Percentiles rank a stretch among this genome's conserved stretches.
Conservation (phyloP, 2,329 filamentous ascomycete genomes). For the Zymoseptoria crescenta region DNA sequence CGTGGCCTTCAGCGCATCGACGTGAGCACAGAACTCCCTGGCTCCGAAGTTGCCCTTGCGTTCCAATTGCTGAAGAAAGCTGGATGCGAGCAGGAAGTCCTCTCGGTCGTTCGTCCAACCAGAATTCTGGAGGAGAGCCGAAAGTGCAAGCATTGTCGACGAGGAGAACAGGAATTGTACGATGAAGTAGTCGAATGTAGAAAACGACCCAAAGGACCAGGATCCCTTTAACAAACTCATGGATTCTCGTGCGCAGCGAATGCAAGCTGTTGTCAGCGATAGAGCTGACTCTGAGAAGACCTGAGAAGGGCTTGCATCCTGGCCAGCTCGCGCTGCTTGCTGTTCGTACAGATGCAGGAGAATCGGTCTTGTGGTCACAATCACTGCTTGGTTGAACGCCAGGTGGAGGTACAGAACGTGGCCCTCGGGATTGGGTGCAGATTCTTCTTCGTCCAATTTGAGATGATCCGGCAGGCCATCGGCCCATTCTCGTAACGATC, state of each 20-base stretch:
- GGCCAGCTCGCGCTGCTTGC: constrained; percentile 1
- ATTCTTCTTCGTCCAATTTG: constrained; percentile 25
- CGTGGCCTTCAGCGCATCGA: constrained; percentile 26
- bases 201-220: constrained; percentile 43
- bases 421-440: constrained; percentile 11
- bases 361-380: constrained; percentile 29
- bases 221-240: constrained; percentile 36
- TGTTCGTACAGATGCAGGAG: constrained; percentile 27
- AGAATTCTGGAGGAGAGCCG: constrained; percentile 31
- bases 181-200: constrained; percentile 42
- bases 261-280: constrained; percentile 39
- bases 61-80: constrained; percentile 35
- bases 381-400: constrained; percentile 29
- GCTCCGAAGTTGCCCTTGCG: constrained; percentile 37
- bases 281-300: constrained; percentile 25
- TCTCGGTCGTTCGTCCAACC: constrained; percentile 32
- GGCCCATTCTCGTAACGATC: constrained; percentile 32
- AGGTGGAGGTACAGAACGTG: constrained; percentile 31
- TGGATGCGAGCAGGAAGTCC: constrained; percentile 33
- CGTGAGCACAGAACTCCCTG: constrained; percentile 36
- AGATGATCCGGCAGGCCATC: constrained; percentile 29
- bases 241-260: constrained; percentile 40
- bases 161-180: constrained; percentile 43
- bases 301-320: not conserved
- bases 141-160: constrained; percentile 39